Evolutionary conservation across 441 rosid species (phyloP).

Genomic region (Biscutella laevigata): DNA sequence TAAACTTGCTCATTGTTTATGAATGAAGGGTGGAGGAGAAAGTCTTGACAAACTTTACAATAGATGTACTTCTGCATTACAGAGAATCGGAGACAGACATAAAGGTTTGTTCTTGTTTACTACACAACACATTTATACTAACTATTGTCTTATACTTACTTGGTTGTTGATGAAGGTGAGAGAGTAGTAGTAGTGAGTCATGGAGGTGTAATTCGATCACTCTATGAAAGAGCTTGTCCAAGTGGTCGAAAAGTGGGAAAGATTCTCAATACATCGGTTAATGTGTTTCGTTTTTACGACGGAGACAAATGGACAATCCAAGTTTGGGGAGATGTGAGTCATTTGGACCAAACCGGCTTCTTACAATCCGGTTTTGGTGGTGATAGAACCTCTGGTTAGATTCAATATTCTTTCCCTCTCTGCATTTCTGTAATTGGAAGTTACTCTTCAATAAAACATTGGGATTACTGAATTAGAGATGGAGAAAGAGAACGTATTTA

Average conservation of each 20-base stretch:
- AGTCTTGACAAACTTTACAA: conserved; percentile 60
- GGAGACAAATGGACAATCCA: conserved; percentile 42
- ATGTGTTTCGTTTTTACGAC: conserved; percentile 42
- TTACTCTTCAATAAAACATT: conserved; percentile 11
- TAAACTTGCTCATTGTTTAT: neutral
- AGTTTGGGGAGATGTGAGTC: conserved; percentile 53
- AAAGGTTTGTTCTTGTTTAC: conserved; percentile 32
- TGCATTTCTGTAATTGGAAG: neutral
- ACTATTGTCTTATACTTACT: neutral
- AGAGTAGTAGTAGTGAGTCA: conserved; percentile 60
- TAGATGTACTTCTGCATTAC: conserved; percentile 56
- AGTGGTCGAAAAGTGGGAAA: conserved; percentile 33
- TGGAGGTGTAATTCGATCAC: conserved; percentile 64
- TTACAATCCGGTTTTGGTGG: conserved; percentile 61
- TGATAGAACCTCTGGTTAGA: conserved; percentile 49
- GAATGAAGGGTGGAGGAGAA: conserved; percentile 80
- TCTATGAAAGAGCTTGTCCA: conserved; percentile 52
- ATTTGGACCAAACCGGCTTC: conserved; percentile 44
- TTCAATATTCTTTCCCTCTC: neutral
- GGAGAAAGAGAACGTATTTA: conserved; percentile 3
- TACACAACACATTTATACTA: neutral
- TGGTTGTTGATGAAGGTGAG: conserved; percentile 43
- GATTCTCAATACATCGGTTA: conserved; percentile 52
- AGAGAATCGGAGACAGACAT: conserved; percentile 57
- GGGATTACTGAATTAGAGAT: conserved; percentile 18